These are phyloP conservation scores for Logfia minima DNA, from an alignment of 129 eudicot genomes.

Conservation along the genomic window DNA sequence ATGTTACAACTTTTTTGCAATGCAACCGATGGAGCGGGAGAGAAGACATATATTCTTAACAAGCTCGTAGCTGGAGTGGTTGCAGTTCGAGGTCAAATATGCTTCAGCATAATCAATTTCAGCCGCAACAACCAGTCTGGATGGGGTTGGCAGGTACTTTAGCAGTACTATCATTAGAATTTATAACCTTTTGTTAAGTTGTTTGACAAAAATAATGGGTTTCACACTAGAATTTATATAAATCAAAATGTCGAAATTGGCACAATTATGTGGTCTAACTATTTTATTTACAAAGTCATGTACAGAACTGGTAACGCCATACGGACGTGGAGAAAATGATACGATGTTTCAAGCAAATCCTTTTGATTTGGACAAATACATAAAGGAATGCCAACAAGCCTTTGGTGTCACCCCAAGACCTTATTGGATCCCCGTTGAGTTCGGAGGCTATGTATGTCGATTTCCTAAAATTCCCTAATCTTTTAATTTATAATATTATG, in stretches of 20 bases:
- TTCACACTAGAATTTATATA: no score
- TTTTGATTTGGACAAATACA: slow-evolving; percentile 30
- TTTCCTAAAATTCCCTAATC: no score
- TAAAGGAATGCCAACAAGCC: slow-evolving; percentile 26
- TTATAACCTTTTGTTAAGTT: no score
- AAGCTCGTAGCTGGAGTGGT: slow-evolving; percentile 27
- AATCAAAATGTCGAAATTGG: no score
- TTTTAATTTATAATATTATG: no score
- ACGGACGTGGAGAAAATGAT: slow-evolving; percentile 35
- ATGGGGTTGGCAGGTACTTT: slow-evolving; percentile 49
- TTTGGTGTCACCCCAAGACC: slow-evolving; percentile 42
- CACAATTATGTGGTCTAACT: neutral
- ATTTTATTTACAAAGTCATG: slow-evolving; percentile 25
- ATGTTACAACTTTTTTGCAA: slow-evolving; percentile 25
- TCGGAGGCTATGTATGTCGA: slow-evolving; percentile 43
- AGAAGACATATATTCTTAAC: slow-evolving; percentile 25
- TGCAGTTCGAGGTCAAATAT: neutral
- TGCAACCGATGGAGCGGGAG: slow-evolving; percentile 31
- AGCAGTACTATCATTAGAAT: no score
- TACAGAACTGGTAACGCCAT: slow-evolving; percentile 42
- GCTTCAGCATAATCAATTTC: neutral
- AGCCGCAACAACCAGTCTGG: neutral
- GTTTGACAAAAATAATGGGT: no score
- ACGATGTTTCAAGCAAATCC: slow-evolving; percentile 38
- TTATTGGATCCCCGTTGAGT: slow-evolving; percentile 37